Evolutionary conservation across 108 stramenopile genomes (phyloP), one percentile per base, ranked within the genome.

Genomic region (Skeletonema costatum): DNA sequence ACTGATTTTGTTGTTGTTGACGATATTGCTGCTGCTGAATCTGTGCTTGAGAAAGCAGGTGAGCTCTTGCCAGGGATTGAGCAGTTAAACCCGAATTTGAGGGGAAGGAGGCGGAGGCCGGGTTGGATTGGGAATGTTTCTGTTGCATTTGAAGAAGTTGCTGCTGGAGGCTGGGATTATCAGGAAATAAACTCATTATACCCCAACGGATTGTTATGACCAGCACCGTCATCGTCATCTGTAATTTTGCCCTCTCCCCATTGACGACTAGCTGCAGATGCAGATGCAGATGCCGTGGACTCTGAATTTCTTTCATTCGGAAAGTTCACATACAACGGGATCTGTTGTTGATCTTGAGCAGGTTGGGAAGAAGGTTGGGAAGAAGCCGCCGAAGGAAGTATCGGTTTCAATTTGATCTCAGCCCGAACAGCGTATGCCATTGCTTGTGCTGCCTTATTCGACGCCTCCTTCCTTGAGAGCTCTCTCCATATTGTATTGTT

Each of bases 401-500:
- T 9, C 10, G 10, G 44, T 2, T 3, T 46, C 44, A n/a, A n/a
- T 46, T 46, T 46, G 11, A 4, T 5, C 44, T 46, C 44, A 46
- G 3, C 5, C 16, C 44, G 14, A 4, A 46, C 44, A 46, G 44
- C 44, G 44, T 46, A 46, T 0, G 44, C 53, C 53, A 56, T 56
- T 56, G 88, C 88, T 74, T 91, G 90, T 38, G 86, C 85, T 12
- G 88, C 87, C 71, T 89, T 91, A 60, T 85, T 87, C 9, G 85
- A 67, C 10, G 90, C 90, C 66, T 91, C 89, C 48, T 76, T 85
- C 51, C 86, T 82, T 19, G 88, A 87, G 63, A 91, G 85, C 69
- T 91, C 90, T 39, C 50, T 62, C 88, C 88, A 89, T 3, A 73
- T 32, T 3, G 79, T 75, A 6, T 76, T 66, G 25, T 6, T 44